Evolutionary conservation across 345 rosid species (phyloP), one percentile per base, ranked within the genome.

Genomic region (Melastoma malabathricum): DNA sequence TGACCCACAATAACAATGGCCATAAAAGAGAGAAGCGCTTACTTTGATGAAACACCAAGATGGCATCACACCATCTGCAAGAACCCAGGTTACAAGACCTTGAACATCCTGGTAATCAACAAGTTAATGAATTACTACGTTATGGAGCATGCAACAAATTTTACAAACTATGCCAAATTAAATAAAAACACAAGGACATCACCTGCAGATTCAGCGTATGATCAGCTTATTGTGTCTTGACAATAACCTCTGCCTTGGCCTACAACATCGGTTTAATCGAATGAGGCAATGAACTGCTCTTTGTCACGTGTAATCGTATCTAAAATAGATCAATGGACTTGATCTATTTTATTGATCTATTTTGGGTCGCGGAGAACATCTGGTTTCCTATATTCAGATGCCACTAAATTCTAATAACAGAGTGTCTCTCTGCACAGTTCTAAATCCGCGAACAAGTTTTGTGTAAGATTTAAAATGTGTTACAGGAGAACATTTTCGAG

Each of bases 21-120:
- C 41, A 34, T 8, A 34, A 34, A 34, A 34, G 12, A 34, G 46
- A 13, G 20, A 45, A 13, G 25, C 14, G 17, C 39, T 61, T 68
- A 82, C 98, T 85, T 87, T 92, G 17, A 87, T 75, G 67, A 86
- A 74, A 5, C 80, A 81, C 98, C 98, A 90, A 3, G 92, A 67
- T 18, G 98, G 98, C 93, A 84, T 87, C 62, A 52, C 74, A 16
- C 96, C 98, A 55, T 92, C 89, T 17, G 76, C 85, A 63, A 92
- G 86, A 58, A 92, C 98, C 96, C 96, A 92, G n/a, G 93, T 82
- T 38, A 92, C 87, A 70, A 92, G 93, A 48, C 95, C 96, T 59
- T 84, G 93, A 65, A 92, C 76, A 51, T 92, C 98, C 98, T 87
- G 64, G 50, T 38, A 71, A 72, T 16, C 46, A 66, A 20, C 56